A percentile compares a stretch with the other conserved stretches of the same genome.
phyloP scores from a whole-genome alignment of 805 yeast species.

The Clavispora santaluciae region DNA sequence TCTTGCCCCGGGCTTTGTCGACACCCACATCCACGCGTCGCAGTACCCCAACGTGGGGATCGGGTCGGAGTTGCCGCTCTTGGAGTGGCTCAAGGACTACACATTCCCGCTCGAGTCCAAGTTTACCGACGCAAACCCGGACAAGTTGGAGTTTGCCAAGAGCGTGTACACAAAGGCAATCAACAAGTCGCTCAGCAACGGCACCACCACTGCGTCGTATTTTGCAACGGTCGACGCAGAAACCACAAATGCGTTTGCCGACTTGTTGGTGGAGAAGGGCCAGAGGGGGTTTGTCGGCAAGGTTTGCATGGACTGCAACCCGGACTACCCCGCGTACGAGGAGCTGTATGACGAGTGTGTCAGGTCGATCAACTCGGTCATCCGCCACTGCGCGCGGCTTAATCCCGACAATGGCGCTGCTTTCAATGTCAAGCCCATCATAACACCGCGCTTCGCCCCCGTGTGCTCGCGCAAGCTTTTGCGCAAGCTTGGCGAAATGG shows the following conservation, averaged over 20 bases:
- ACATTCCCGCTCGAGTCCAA: constrained; percentile 87
- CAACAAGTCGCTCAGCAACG: constrained; percentile 63
- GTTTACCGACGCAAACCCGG: constrained; percentile 27
- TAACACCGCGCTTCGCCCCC: constrained; percentile 95
- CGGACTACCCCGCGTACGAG: constrained; percentile 59
- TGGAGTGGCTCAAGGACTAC: constrained; percentile 84
- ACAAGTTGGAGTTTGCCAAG: constrained; percentile 49
- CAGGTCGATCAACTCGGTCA: constrained; percentile 48
- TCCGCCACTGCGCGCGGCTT: constrained; percentile 48
- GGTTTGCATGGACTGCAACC: constrained; percentile 87
- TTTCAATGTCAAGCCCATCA: constrained; percentile 57
- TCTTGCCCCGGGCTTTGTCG: constrained; percentile 52
- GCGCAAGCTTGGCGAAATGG: constrained; percentile 54
- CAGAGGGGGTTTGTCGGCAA: constrained; percentile 91
- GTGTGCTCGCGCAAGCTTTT: constrained; percentile 66
- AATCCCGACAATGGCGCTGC: constrained; percentile 46
- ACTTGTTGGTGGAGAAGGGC: constrained; percentile 58
- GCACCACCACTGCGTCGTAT: constrained; percentile 91
- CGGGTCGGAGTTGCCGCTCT: constrained; percentile 76
- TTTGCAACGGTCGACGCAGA: constrained; percentile 78
- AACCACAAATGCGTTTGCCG: constrained; percentile 74
- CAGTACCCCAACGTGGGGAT: constrained; percentile 48
- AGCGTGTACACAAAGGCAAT: constrained; percentile 65
- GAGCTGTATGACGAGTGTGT: constrained; percentile 55
- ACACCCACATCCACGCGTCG: constrained; percentile 43